Base-by-base conservation (phyloP, 1,284 basidiomycete genomes). In the Somion occarium region DNA sequence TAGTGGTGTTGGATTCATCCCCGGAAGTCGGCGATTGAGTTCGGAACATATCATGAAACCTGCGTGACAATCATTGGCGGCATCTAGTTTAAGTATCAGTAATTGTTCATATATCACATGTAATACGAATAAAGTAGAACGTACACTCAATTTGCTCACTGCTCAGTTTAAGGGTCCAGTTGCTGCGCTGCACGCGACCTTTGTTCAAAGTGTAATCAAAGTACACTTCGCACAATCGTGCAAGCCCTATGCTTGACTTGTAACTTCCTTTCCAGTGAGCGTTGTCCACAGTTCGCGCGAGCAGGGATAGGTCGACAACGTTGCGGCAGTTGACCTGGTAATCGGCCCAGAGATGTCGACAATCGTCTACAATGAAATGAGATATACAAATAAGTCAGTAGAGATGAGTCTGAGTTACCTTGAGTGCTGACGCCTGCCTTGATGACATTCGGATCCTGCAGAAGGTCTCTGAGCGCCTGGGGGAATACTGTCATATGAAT, bases 371-470 rank as follows among this genome's bases (percentile, higher is more conserved):
- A 22, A 25, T 18, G 3, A 5, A 18, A 11, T 39, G 39, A 15
- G 25, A n/a, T n/a, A n/a, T n/a, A n/a, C 20, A 12, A 2, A 11
- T 24, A 34, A 46, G 19, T 12, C 25, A 30, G 27, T 51, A 26
- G 43, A 20, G 42, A 44, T n/a, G 20, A 11, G 38, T 4, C 20
- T 15, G 1, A 64, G 76, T 60, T 56, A 83, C 86, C 61, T 66
- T 81, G 78, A n/a, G 90, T 88, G 18, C 73, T 79, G 49, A 88
- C 84, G 24, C 88, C 88, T 3, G 78, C 75, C 65, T 90, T 90
- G 38, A 75, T 61, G 45, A 79, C 73, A 13, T 61, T 58, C 0
- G 76, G 64, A 50, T 80, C 74, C 51, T 70, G 69, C 12, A 90
- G 72, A 23, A 89, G 54, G 1, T 70, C 60, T 38, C 56, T 65